Conservation (phyloP, 306 rosid species). For the Cucumis sativus region Cucumber_9930_V3 NC_026657.2:6297501-6298000, state of each 20-base stretch:
- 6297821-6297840: slow-evolving; percentile 71
- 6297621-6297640: neutral
- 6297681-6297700: neutral
- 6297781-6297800: slow-evolving; percentile 25
- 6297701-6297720: slow-evolving; percentile 39
- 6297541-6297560: neutral
- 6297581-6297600: neutral
- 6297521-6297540: neutral
- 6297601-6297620: neutral
- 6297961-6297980: slow-evolving; percentile 41
- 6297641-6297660: neutral
- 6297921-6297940: slow-evolving; percentile 48
- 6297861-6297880: slow-evolving; percentile 71
- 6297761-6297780: slow-evolving; percentile 22
- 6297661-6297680: neutral
- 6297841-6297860: slow-evolving; percentile 61
- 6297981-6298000: slow-evolving; percentile 43
- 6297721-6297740: slow-evolving; percentile 80
- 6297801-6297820: slow-evolving; percentile 47
- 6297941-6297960: slow-evolving; percentile 56
- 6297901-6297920: slow-evolving; percentile 28
- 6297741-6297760: slow-evolving; percentile 54
- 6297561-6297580: too few species aligned
- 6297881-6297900: slow-evolving; percentile 50
- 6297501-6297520: neutral